Evolutionary conservation across 495 filamentous ascomycete species (phyloP).

Genomic region (Daldinia loculata): DNA sequence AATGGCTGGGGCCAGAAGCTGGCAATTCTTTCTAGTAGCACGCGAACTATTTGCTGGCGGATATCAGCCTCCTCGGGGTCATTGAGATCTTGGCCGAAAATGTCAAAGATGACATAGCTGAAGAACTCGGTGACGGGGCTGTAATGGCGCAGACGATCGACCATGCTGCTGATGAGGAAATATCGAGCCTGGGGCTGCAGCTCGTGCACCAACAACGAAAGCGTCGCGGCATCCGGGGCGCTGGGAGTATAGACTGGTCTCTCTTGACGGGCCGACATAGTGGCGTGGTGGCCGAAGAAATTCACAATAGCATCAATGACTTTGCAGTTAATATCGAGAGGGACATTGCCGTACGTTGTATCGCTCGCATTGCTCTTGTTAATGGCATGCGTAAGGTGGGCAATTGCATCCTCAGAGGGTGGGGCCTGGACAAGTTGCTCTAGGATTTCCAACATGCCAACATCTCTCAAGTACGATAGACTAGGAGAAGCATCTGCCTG

Average conservation of each 20-base stretch:
- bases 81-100: constrained; percentile 81
- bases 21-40: constrained; percentile 85
- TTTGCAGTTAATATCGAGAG: constrained; percentile 71
- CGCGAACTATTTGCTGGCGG: constrained; percentile 86
- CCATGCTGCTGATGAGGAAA: constrained; percentile 82
- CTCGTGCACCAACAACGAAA: constrained; percentile 77
- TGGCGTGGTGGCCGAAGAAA: constrained; percentile 79
- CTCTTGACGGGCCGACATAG: constrained; percentile 52
- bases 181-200: constrained; percentile 82
- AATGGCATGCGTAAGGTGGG: constrained; percentile 73
- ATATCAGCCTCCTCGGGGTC: constrained; percentile 84
- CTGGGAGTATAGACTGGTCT: constrained; percentile 72
- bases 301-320: constrained; percentile 84
- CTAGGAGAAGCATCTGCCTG: constrained; percentile 40
- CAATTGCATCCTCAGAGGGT: constrained; percentile 71
- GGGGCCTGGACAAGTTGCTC: constrained; percentile 70
- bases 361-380: constrained; percentile 62
- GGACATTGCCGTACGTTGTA: constrained; percentile 68
- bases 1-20: constrained; percentile 95
- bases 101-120: constrained; percentile 81
- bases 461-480: constrained; percentile 62
- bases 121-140: constrained; percentile 94
- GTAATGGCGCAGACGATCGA: constrained; percentile 90
- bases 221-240: constrained; percentile 75
- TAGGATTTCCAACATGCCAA: constrained; percentile 71